These are phyloP conservation scores for Coemansia sp. DNA, from an alignment of 192 early-diverging fungal species.

Conservation along the genomic window DNA sequence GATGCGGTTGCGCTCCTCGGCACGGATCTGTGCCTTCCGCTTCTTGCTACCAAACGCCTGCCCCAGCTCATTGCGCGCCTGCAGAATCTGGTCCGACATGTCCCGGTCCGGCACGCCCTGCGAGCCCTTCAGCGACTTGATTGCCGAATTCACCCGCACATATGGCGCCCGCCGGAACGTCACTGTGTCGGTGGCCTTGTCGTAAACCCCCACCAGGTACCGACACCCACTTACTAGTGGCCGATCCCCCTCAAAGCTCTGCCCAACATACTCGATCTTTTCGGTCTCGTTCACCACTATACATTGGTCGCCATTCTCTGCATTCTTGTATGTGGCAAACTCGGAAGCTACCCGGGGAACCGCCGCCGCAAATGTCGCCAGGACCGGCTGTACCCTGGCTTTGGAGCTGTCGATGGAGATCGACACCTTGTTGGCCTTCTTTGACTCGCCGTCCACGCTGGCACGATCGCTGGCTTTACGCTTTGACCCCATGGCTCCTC, in stretches of 20 bases:
- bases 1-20: conserved; percentile 81
- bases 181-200: conserved; percentile 63
- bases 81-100: conserved; percentile 42
- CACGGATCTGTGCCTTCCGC: conserved; percentile 69
- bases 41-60: conserved; percentile 93
- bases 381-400: conserved; percentile 40
- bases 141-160: conserved; percentile 59
- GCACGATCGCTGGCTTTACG: conserved; percentile 22
- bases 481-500: conserved; percentile 23
- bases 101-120: conserved; percentile 43
- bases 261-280: conserved; percentile 69
- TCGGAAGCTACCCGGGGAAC: conserved; percentile 33
- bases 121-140: conserved; percentile 60
- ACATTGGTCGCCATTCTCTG: conserved; percentile 10
- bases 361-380: conserved; percentile 31
- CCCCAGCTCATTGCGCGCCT: conserved; percentile 74
- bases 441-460: not conserved
- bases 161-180: conserved; percentile 62
- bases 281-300: conserved; percentile 62
- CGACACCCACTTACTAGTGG: conserved; percentile 37
- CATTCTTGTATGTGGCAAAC: conserved; percentile 32
- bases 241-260: conserved; percentile 56
- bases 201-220: conserved; percentile 78
- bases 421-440: conserved; percentile 3
- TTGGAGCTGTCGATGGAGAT: conserved; percentile 33